These are phyloP conservation scores for Cucumis cinereus DNA, from an alignment of 306 rosid species.

Conservation along the genomic window DNA sequence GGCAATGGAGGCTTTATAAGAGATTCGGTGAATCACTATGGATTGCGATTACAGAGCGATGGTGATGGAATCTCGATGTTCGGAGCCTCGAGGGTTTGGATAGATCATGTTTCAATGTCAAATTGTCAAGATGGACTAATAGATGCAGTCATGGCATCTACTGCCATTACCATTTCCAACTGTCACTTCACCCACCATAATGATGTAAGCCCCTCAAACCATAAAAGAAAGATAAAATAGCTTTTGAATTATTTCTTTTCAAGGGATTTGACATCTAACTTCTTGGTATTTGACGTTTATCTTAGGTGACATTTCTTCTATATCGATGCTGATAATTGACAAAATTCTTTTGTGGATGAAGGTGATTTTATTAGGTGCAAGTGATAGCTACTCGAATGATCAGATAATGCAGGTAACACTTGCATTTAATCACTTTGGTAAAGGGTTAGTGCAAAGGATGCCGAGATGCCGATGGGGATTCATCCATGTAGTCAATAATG, in stretches of 20 bases:
- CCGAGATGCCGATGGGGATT: conserved; percentile 51
- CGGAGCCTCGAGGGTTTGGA: conserved; percentile 35
- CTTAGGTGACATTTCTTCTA: background rate
- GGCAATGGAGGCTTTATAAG: conserved; percentile 28
- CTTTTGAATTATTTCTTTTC: no score
- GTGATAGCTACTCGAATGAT: conserved; percentile 18
- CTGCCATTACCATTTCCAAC: conserved; percentile 46
- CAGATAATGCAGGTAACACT: conserved; percentile 30
- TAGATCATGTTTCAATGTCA: conserved; percentile 39
- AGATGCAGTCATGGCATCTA: conserved; percentile 29
- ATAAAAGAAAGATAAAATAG: no score
- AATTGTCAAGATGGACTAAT: conserved; percentile 34
- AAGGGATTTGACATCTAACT: no score
- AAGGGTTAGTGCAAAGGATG: conserved; percentile 49
- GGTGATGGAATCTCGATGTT: conserved; percentile 46
- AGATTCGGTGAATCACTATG: conserved; percentile 30
- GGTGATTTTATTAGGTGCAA: conserved; percentile 48
- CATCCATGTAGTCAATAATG: conserved; percentile 39
- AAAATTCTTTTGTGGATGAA: background rate
- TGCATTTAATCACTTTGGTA: conserved; percentile 48
- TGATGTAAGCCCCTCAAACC: conserved; percentile 16
- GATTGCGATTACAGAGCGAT: conserved; percentile 24
- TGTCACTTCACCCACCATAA: conserved; percentile 36
- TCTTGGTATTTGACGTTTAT: no score
- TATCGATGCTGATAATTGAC: background rate